Evolutionary conservation across 2,329 filamentous ascomycete genomes (phyloP), one percentile per base, ranked within the genome.

Genomic region (Emergomyces pasteurianus): DNA sequence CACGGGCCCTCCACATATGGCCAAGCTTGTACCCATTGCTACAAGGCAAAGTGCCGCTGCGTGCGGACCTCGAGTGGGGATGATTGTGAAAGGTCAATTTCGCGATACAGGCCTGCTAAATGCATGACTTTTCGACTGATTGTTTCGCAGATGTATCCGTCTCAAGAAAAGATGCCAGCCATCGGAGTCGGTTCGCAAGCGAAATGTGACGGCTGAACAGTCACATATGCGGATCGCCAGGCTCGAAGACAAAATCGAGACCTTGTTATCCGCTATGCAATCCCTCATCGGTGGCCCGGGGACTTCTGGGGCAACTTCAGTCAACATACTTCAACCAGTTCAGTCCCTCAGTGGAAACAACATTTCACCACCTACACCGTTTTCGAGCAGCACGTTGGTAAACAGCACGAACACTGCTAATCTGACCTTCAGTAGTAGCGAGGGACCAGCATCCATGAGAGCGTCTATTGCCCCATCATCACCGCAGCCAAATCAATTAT

Each of bases 91-190:
- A 68, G 69, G 67, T 70, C 43, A 59, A 42, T 38, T 26, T 21
- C 31, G 12, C 12, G 21, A 47, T 4, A 23, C 43, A 23, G 43
- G 43, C 21, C 21, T 47, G 43, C 21, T 26, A 31, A 43, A 40
- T 40, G 40, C 42, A 47, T 56, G 49, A 42, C 23, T 31, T 31
- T n/a, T 36, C 42, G 21, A 28, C 61, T 63, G 23, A 67, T 63
- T 36, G 28, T 56, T 42, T 58, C 21, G 10, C 46, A 71, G 73
- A 66, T 76, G 73, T 49, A 59, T 70, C n/a, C 71, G 73, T 53
- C 72, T 75, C 7, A 68, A 66, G 40, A 75, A 73, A 63, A 56
- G 63, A 7, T 75, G 74, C 60, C 65, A 70, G 57, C 68, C 71
- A 38, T 72, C 73, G 38, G 70, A 73, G 21, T 71, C 71, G 28